Base-by-base conservation (phyloP, 2,329 filamentous ascomycete genomes). In the Penicillium sp. region DNA sequence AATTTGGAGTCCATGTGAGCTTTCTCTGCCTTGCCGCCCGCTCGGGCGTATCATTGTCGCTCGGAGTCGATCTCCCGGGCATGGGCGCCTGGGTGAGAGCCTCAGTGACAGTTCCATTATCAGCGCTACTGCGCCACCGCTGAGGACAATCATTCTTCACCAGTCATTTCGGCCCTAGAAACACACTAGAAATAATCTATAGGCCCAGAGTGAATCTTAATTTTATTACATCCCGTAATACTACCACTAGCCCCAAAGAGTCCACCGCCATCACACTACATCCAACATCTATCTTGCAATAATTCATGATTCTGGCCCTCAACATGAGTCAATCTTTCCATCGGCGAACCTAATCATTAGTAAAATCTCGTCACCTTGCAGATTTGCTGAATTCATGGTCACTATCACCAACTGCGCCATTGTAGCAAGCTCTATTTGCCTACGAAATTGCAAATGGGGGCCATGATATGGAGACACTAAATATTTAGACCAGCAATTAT, bases 331-430 rank as follows among this genome's bases (percentile, higher is more conserved):
- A 24, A 42, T 52, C 3, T 16, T 42, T 24, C 39, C 11, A 24
- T 56, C 19, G 26, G 21, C 22, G 35, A 26, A 42, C 4, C 26
- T 26, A 14, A 10, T 42, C 22, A 50, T 29, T 31, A 22, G 39
- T 39, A 24, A 47, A 39, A 48, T 48, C 53, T 58, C 54, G 55
- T 61, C 56, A 57, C 53, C 37, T 33, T 59, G 55, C 54, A 59
- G 39, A 21, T 19, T 44, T 39, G 16, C 8, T 49, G 50, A 55
- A 33, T 26, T 46, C 39, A 55, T 58, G 56, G 52, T 58, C 60
- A 55, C 54, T 64, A 67, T 70, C 66, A 69, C 66, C 67, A 69
- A 69, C 67, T 66, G 65, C 66, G 65, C 65, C 60, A 63, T 60
- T 43, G 43, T 49, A 46, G 31, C 51, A 51, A 59, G 43, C 29